Evolutionary conservation across 106 monocot species (phyloP), one percentile per base, ranked within the genome.

Genomic region (Allium sativum): DNA sequence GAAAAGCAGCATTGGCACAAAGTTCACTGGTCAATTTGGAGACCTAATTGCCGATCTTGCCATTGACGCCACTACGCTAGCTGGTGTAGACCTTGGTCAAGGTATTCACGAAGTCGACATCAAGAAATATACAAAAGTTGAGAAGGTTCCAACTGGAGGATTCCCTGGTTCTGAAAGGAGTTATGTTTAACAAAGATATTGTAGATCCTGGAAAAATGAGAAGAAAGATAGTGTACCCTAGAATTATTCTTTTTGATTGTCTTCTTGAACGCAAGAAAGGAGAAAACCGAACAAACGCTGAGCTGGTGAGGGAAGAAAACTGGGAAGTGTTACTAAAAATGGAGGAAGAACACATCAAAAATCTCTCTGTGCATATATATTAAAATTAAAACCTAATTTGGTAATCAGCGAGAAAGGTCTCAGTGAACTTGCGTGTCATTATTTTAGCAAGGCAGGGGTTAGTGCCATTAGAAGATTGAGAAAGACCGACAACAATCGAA

Each of bases 241-340:
- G 95, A 0, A 90, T 95, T 47, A 95, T 95, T 66, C 87, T 95
- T 12, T 87, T 90, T 60, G 95, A 95, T 63, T 90, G 84, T 65
- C 95, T n/a, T 17, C 81, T 95, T 68, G 95, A 95, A 69, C 90
- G 90, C 60, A 95, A 95, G 65, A 95, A 95, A 70, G 95, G 90
- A 63, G 95, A 95, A 76, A 95, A 95, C 58, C 95, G 90, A 74
- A 95, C 95, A 18, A 95, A 95, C 76, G 95, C 95, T 42, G 95
- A 95, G 61, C 64, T 95, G 59, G 73, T 95, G 15, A 86, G 78
- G 73, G 95, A 95, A 74, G 95, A 95, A 70, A 90, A 95, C 70
- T 90, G 94, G 95, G 86, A 81, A 54, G 72, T 90, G 53, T 62
- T 95, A 48, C 72, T 95, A 63, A 90, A 90, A 74, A 73, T 95